Conservation (phyloP, 2,329 filamentous ascomycete species). For the Camptophora hylomeconis region DNA sequence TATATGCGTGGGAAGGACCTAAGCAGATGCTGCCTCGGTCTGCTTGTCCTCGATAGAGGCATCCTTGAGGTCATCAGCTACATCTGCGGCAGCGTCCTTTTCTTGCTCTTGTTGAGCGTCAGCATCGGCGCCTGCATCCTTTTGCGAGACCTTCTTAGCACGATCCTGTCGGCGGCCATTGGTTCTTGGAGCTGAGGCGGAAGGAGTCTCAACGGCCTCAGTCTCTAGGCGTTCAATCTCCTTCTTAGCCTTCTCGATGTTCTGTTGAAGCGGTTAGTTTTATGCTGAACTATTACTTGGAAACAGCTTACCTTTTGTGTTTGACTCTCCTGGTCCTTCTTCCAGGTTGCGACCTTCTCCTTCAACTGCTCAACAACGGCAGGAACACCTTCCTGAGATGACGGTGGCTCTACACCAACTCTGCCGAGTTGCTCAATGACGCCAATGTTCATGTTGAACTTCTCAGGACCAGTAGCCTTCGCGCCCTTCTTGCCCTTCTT, state of each 20-base stretch:
- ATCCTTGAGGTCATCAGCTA: conserved; percentile 47
- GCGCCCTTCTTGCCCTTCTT: conserved; percentile 43
- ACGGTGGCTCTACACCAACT: conserved; percentile 76
- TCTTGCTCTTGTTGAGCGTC: conserved; percentile 12
- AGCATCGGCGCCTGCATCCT: conserved; percentile 41
- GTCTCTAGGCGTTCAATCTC: conserved; percentile 74
- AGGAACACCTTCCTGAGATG: conserved; percentile 71
- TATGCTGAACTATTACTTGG: conserved; percentile 11
- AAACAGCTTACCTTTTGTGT: conserved; percentile 67
- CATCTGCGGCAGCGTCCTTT: conserved; percentile 42
- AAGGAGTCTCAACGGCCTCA: conserved; percentile 50
- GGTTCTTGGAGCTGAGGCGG: conserved; percentile 27
- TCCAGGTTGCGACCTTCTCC: conserved; percentile 84
- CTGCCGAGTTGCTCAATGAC: conserved; percentile 82
- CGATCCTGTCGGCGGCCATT: conserved; percentile 31
- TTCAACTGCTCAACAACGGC: conserved; percentile 75
- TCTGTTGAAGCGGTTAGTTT: conserved; percentile 59
- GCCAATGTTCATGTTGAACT: conserved; percentile 75
- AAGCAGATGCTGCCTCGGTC: conserved; percentile 5
- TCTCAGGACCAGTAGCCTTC: conserved; percentile 33
- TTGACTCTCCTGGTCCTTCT: conserved; percentile 75
- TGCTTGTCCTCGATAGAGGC: conserved; percentile 43
- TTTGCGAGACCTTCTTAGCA: conserved; percentile 40
- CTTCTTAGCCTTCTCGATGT: conserved; percentile 91
- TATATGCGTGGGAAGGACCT: too few species aligned